Conservation (phyloP, 176 grass and related monocot species). For the Zea luxurians region DNA sequence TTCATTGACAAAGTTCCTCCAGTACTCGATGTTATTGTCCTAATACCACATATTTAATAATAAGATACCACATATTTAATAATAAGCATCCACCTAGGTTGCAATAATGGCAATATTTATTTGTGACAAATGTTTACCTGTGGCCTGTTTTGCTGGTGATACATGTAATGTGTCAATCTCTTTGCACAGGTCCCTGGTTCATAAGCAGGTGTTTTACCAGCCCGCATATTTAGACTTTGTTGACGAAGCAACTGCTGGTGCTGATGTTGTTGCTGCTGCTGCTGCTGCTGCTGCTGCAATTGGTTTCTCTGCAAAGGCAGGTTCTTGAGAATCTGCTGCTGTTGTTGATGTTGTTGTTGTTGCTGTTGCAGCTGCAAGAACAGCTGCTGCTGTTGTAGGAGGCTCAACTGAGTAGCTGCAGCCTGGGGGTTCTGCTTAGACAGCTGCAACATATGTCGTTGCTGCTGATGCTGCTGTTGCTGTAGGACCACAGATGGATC, state of each 20-base stretch:
- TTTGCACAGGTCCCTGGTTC: constrained; percentile 93
- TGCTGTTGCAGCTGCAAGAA: constrained; percentile 81
- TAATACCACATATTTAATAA: constrained; percentile 32
- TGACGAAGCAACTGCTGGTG: constrained; percentile 67
- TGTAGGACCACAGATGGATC: constrained; percentile 51
- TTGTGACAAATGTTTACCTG: constrained; percentile 49
- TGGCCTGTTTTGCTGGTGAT: constrained; percentile 91
- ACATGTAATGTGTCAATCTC: constrained; percentile 98
- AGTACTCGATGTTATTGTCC: constrained; percentile 99
- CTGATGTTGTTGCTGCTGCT: constrained; percentile 54
- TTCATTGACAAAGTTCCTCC: constrained; percentile 93
- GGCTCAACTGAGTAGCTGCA: constrained; percentile 63
- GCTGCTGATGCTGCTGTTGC: constrained; percentile 55
- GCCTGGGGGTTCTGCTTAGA: constrained; percentile 76
- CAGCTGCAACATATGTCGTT: constrained; percentile 67
- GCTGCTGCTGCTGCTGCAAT: constrained; percentile 55
- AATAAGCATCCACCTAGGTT: constrained; percentile 5
- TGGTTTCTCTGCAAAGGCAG: constrained; percentile 67
- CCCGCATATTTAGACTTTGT: constrained; percentile 62
- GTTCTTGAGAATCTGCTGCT: constrained; percentile 66
- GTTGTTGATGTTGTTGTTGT: constrained; percentile 69
- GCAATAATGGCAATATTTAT: background rate
- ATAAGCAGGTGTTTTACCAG: constrained; percentile 52
- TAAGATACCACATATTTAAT: constrained; percentile 16
- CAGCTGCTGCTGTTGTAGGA: constrained; percentile 76